Percentiles rank a stretch among this genome's conserved stretches.
These are phyloP conservation scores for Vanrija humicola DNA, from an alignment of 1,284 basidiomycete species.

Conservation along the genomic window DNA sequence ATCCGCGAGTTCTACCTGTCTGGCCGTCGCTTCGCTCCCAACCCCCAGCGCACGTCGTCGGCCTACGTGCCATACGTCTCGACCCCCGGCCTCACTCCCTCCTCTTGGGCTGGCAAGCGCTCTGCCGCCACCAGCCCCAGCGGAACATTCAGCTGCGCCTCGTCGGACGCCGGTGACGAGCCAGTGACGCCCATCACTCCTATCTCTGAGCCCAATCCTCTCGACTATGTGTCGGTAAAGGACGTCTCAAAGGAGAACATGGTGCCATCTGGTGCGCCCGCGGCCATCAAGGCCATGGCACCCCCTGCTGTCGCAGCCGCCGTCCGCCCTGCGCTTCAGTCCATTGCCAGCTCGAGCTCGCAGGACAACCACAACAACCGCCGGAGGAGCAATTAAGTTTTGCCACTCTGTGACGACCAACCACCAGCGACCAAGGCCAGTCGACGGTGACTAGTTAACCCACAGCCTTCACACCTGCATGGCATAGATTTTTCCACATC, in stretches of 20 bases:
- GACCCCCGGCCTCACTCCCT: constrained; percentile 41
- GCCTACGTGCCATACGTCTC: constrained; percentile 31
- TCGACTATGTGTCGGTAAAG: constrained; percentile 14
- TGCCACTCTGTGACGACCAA: neutral
- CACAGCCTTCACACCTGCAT: neutral
- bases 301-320: constrained; percentile 3
- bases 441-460: neutral
- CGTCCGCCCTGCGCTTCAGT: constrained; percentile 26
- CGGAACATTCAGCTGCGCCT: constrained; percentile 39
- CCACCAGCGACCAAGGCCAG: neutral
- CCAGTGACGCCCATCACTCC: constrained; percentile 48
- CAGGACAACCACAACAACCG: constrained; percentile 22
- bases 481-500: neutral
- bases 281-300: constrained; percentile 16
- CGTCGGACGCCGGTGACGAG: constrained; percentile 48
- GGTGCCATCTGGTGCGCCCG: constrained; percentile 22
- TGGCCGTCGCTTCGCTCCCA: constrained; percentile 50
- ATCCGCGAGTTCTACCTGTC: constrained; percentile 81
- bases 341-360: constrained; percentile 22
- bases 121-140: constrained; percentile 30
- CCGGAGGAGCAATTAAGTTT: constrained; percentile 34
- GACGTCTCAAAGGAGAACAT: constrained; percentile 42
- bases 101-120: constrained; percentile 30
- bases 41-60: constrained; percentile 35
- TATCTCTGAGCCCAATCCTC: constrained; percentile 27